Percentiles rank a stretch among this genome's conserved stretches.
phyloP scores from a whole-genome alignment of 257 asterid species.

The Scutellaria baicalensis region DNA sequence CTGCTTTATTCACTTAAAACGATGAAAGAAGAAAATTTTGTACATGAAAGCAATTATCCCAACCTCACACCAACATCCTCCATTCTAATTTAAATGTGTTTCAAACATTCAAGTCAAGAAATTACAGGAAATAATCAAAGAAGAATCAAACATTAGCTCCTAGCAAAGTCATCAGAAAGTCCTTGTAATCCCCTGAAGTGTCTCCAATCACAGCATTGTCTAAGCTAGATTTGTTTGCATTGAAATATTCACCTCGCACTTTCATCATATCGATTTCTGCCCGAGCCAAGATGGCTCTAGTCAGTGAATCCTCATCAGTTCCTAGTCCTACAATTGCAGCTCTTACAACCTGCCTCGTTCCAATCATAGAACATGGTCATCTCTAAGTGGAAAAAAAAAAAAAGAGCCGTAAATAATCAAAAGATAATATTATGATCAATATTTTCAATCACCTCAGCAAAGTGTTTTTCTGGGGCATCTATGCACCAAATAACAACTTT shows the following conservation, averaged over 20 bases:
- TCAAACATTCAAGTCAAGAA: not conserved
- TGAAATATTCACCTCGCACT: conserved; percentile 53
- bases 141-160: conserved; percentile 42
- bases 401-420: not conserved
- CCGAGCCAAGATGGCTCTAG: conserved; percentile 59
- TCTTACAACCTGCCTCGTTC: conserved; percentile 44
- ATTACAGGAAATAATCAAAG: not conserved
- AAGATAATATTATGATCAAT: not conserved
- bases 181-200: conserved; percentile 79
- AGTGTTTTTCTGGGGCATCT: conserved; percentile 69
- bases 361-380: not conserved
- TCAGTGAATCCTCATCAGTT: conserved; percentile 71
- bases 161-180: conserved; percentile 62
- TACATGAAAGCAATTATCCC: not conserved
- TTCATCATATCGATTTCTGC: conserved; percentile 74
- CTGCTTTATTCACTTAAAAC: not conserved
- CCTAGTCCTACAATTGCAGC: conserved; percentile 62
- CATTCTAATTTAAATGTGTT: not conserved
- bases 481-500: conserved; percentile 64
- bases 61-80: not conserved
- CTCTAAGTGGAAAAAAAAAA: not conserved
- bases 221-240: conserved; percentile 30
- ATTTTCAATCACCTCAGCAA: conserved; percentile 55
- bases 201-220: conserved; percentile 61
- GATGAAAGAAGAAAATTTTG: not conserved